Evolutionary conservation across 2,329 filamentous ascomycete genomes (phyloP).

Genomic region (Penicillium frequentans): DNA sequence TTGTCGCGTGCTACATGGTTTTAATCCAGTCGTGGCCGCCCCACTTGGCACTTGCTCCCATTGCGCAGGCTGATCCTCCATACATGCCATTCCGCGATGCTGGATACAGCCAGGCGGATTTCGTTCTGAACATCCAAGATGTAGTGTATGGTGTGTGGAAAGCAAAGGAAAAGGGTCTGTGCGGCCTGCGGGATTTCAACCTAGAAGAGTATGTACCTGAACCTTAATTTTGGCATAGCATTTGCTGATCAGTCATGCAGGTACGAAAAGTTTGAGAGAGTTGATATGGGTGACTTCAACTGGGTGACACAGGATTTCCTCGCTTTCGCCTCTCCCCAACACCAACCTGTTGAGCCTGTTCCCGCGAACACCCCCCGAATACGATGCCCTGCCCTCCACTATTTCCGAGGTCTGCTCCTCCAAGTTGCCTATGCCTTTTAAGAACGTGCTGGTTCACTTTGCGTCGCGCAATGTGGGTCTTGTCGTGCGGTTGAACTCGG

Average conservation of each 20-base stretch:
- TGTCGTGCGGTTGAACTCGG: conserved; percentile 92
- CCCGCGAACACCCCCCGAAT: conserved; percentile 70
- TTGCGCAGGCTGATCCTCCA: conserved; percentile 93
- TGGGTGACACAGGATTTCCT: conserved; percentile 96
- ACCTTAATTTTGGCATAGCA: background rate
- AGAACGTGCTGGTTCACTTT: conserved; percentile 93
- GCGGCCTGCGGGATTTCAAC: conserved; percentile 89
- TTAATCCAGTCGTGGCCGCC: conserved; percentile 97
- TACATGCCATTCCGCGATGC: conserved; percentile 99
- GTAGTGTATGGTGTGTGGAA: conserved; percentile 99
- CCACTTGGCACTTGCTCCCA: conserved; percentile 89
- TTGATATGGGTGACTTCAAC: conserved; percentile 99
- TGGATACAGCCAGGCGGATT: conserved; percentile 97
- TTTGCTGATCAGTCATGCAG: conserved; percentile 37
- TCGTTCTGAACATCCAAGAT: conserved; percentile 92
- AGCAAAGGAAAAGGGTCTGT: conserved; percentile 92
- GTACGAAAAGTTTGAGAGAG: conserved; percentile 91
- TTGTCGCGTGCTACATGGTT: conserved; percentile 98
- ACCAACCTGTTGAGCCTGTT: conserved; percentile 72
- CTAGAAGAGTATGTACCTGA: conserved; percentile 70
- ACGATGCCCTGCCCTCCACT: conserved; percentile 71
- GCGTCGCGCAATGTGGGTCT: conserved; percentile 83
- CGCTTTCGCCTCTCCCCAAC: conserved; percentile 93
- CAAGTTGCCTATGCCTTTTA: conserved; percentile 80
- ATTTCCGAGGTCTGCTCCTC: conserved; percentile 70